Evolutionary conservation across 2,329 filamentous ascomycete species (phyloP).

Genomic region (Coleophoma crateriformis): DNA sequence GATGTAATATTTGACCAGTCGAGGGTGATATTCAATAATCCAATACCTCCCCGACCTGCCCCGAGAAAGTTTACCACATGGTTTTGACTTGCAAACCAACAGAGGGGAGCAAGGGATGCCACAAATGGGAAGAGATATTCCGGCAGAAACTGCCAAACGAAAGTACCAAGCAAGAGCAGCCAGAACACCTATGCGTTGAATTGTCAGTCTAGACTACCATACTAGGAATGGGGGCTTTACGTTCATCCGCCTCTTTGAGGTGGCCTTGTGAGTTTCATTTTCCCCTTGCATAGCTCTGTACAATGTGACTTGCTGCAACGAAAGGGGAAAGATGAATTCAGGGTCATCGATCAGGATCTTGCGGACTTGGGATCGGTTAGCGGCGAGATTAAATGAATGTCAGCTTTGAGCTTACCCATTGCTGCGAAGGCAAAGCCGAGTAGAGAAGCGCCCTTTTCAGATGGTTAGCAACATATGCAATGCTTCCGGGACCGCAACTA

Average conservation of each 20-base stretch:
- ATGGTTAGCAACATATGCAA: not conserved
- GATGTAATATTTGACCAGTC: slow-evolving; percentile 1
- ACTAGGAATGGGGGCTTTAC: not conserved
- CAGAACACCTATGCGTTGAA: not conserved
- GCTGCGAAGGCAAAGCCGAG: not conserved
- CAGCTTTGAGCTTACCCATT: not conserved
- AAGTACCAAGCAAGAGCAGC: not conserved
- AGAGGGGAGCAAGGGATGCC: not conserved
- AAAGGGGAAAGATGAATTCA: slow-evolving; percentile 1
- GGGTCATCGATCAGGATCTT: not conserved
- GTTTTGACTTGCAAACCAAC: not conserved
- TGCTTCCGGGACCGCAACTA: not conserved
- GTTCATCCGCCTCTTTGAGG: not conserved
- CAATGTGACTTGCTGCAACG: not conserved
- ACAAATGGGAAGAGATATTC: slow-evolving; percentile 1
- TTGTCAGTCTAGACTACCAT: not conserved
- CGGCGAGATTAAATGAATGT: not conserved
- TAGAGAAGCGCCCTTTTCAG: not conserved
- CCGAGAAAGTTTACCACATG: not conserved
- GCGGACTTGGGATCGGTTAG: not conserved
- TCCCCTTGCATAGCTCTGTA: not conserved
- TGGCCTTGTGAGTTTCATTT: not conserved
- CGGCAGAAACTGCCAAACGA: not conserved
- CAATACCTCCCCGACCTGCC: not conserved
- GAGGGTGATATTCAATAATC: not conserved